A percentile compares a stretch with the other conserved stretches of the same genome.
These are phyloP conservation scores for Kodamaea suecica DNA, from an alignment of 1,139 yeast species.

Conservation along the genomic window DNA sequence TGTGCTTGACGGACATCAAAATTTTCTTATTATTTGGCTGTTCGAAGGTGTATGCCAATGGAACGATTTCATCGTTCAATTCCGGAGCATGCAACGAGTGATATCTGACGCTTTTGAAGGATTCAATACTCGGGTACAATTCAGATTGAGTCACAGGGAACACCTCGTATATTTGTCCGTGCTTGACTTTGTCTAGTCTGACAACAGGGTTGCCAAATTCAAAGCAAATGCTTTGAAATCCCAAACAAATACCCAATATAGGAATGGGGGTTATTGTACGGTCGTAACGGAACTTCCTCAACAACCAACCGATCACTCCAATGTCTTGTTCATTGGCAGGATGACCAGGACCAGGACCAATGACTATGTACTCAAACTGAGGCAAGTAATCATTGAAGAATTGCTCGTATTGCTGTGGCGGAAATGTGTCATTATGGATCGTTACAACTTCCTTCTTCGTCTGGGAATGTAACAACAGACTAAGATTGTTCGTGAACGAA, in stretches of 20 bases:
- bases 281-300: constrained; percentile 23
- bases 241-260: constrained; percentile 86
- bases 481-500: constrained; percentile 85
- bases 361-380: constrained; percentile 70
- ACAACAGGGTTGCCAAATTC: constrained; percentile 59
- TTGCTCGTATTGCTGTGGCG: constrained; percentile 28
- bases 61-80: constrained; percentile 35
- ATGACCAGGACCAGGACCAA: constrained; percentile 98
- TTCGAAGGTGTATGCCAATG: constrained; percentile 55
- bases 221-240: constrained; percentile 80
- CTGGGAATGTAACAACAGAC: constrained; percentile 55
- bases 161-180: constrained; percentile 77
- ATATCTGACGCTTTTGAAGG: constrained; percentile 74
- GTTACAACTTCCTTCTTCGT: constrained; percentile 59
- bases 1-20: constrained; percentile 78
- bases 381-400: constrained; percentile 38
- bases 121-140: constrained; percentile 35
- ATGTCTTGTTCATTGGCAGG: constrained; percentile 65
- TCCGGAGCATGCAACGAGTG: constrained; percentile 73
- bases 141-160: constrained; percentile 26
- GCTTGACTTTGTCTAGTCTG: constrained; percentile 60
- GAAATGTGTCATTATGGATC: constrained; percentile 71
- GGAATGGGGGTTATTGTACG: constrained; percentile 44
- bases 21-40: constrained; percentile 28
- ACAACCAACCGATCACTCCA: constrained; percentile 68